Conservation (phyloP, 2,329 filamentous ascomycete species). For the Neofusicoccum sp. region DNA sequence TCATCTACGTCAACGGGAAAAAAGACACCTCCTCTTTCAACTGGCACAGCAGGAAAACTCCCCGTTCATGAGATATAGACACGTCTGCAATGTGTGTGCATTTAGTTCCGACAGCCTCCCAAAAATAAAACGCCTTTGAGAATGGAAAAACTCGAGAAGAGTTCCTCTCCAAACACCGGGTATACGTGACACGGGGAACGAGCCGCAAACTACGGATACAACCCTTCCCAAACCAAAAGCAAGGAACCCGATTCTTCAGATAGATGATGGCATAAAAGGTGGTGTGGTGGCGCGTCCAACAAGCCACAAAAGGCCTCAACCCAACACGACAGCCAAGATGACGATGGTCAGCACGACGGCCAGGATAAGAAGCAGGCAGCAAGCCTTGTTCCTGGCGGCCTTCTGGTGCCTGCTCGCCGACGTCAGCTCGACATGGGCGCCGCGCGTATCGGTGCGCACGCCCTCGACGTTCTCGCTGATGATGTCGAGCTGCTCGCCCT, state of each 20-base stretch:
- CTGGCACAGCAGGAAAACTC: too few species aligned
- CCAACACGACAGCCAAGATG: slow-evolving; percentile 80
- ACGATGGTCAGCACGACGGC: slow-evolving; percentile 88
- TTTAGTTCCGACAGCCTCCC: too few species aligned
- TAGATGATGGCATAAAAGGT: not conserved
- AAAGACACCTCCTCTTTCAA: too few species aligned
- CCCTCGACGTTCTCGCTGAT: slow-evolving; percentile 88
- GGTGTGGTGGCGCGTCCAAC: too few species aligned
- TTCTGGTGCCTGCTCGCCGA: slow-evolving; percentile 92
- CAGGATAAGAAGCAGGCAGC: slow-evolving; percentile 85
- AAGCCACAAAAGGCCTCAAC: slow-evolving; percentile 48
- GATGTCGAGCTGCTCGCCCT: slow-evolving; percentile 84
- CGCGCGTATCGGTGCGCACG: slow-evolving; percentile 77
- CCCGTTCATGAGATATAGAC: too few species aligned
- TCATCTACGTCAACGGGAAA: too few species aligned
- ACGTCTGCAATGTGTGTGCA: too few species aligned
- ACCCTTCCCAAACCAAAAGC: too few species aligned
- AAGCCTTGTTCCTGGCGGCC: slow-evolving; percentile 91
- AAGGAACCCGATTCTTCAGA: too few species aligned
- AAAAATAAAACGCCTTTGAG: not conserved
- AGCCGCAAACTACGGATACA: too few species aligned
- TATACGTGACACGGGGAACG: not conserved
- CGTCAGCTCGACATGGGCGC: slow-evolving; percentile 82
- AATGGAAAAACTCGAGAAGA: not conserved
- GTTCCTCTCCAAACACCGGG: slow-evolving; percentile 1